Evolutionary conservation across 2,329 filamentous ascomycete genomes (phyloP), one percentile per base, ranked within the genome.

Genomic region (Clarireedia sp.): DNA sequence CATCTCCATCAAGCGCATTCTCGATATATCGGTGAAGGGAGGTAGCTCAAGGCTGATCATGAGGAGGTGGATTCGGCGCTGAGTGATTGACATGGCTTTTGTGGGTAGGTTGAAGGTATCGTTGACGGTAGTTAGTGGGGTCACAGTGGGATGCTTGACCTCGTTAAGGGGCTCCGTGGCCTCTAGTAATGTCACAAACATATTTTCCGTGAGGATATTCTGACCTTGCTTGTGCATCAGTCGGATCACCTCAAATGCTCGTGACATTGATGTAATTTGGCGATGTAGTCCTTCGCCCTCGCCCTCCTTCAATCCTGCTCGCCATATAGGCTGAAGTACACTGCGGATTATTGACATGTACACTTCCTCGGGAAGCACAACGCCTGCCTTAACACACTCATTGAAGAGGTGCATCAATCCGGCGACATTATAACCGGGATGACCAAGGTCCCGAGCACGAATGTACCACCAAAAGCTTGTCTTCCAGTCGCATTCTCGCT

Each of bases 31-130:
- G 21, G 65, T 60, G 49, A 73, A 72, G n/a, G 73, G 72, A 48
- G 74, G 69, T 0, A 68, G 58, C n/a, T 78, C 66, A 3, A 81
- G 66, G 3, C 67, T 63, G 59, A 78, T 75, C 17, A 83, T 67
- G 17, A 75, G 75, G 17, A 66, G 60, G 56, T 75, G 74, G 9
- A 77, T 69, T 12, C 68, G 59, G 14, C 48, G 44, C 41, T 64
- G 64, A 17, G 63, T 55, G 16, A 57, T 54, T 16, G 57, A 24
- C 54, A 61, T 58, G 4, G 58, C 48, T 3, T 53, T 26, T 40
- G 57, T 60, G 3, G 62, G 60, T 8, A 67, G 56, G 33, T 61
- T 53, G 36, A 61, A 65, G 9, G 62, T 64, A 23, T 63, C 57
- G 12, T 19, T 48, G n/a, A 60, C 19, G 38, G 44, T 49, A 61